Evolutionary conservation across 495 filamentous ascomycete species (phyloP), one percentile per base, ranked within the genome.

Genomic region (Aspergillus homomorphus): DNA sequence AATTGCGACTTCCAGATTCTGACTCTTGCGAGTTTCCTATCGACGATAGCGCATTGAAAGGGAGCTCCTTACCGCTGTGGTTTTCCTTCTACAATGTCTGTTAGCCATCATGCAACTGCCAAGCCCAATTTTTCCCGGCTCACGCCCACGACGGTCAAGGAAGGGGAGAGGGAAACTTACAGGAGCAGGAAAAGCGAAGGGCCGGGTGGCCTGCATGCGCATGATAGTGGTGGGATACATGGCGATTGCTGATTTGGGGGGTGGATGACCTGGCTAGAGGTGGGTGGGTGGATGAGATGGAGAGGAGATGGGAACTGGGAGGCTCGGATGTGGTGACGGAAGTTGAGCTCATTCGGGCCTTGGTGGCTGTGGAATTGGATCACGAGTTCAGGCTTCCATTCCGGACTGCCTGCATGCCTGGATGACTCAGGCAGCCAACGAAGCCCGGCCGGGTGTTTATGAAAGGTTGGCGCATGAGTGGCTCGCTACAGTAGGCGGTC

Each of bases 131-230:
- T 63, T 61, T 42, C 49, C 59, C 46, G 33, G 33, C 33, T 38
- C 49, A 44, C 18, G 10, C 2, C 46, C 52, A 44, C 41, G 46
- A 18, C 12, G 22, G n/a, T n/a, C n/a, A n/a, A 51, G 16, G 45
- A 54, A 15, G 24, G 42, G 33, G 56, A 67, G 50, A 20, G 28
- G 7, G 28, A 52, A 58, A 81, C 90, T 74, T 83, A 97, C 94
- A 62, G 93, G 93, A 71, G 91, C 70, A 67, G 91, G 84, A 73
- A 79, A 80, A 81, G 87, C 87, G 81, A 89, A 82, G 66, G 83
- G 81, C 71, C 79, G 75, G 41, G 79, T 73, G 54, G 79, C 75
- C 73, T 81, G 78, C 80, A 86, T 82, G 57, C 75, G 67, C 66
- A 85, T 57, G 44, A 78, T 71, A 60, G 75, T 78, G 66, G 88